These are phyloP conservation scores for Starmera amethionina DNA, from an alignment of 805 yeast genomes.

Conservation along the genomic window DNA sequence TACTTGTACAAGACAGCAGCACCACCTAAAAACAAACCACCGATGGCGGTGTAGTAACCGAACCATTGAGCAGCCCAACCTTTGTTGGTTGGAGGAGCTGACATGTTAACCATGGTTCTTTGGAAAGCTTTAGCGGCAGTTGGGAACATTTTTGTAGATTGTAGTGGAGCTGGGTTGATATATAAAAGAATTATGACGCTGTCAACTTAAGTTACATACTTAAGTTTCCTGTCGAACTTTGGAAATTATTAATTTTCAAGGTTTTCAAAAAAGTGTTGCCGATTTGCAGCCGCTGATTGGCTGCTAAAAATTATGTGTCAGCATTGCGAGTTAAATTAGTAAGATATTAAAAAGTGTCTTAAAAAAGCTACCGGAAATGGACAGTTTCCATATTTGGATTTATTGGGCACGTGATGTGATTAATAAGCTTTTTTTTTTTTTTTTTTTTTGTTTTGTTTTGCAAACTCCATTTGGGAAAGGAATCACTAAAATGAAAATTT, in stretches of 20 bases:
- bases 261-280: too few species aligned
- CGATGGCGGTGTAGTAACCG: conserved; percentile 16
- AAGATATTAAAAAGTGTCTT: too few species aligned
- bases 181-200: neutral
- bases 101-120: conserved; percentile 16
- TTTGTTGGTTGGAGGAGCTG: conserved; percentile 10
- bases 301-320: too few species aligned
- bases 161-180: neutral
- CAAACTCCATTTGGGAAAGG: too few species aligned
- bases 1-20: conserved; percentile 16
- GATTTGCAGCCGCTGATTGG: too few species aligned
- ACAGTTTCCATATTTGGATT: too few species aligned
- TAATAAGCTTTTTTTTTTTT: too few species aligned
- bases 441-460: too few species aligned
- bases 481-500: too few species aligned
- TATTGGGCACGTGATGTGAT: too few species aligned
- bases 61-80: conserved; percentile 12
- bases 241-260: neutral
- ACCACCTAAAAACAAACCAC: conserved; percentile 12
- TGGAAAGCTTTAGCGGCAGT: conserved; percentile 17
- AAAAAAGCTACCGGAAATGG: too few species aligned
- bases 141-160: conserved; percentile 13
- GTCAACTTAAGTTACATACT: neutral
- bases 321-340: too few species aligned
- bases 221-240: neutral